phyloP scores from a whole-genome alignment of 306 rosid species.

The Oxytropis ochrocephala region DNA sequence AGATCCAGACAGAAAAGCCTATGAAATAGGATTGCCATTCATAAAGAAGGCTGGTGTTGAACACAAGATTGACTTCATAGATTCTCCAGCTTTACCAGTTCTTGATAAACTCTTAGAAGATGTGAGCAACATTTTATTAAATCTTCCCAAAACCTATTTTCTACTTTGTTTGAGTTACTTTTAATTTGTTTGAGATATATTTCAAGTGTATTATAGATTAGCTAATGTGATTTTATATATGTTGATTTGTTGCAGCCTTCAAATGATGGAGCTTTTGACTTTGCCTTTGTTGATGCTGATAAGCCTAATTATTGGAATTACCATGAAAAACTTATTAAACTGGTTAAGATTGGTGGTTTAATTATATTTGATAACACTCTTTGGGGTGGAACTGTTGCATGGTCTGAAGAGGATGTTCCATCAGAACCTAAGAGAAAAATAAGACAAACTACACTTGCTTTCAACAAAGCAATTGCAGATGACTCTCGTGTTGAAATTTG shows the following conservation, averaged over 20 bases:
- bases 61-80: neutral
- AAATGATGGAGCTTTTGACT: conserved; percentile 9
- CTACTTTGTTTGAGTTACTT: too few species aligned
- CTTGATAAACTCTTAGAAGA: neutral
- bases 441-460: neutral
- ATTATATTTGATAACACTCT: conserved; percentile 14
- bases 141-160: too few species aligned
- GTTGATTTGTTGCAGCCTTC: neutral
- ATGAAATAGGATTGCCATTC: neutral
- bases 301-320: conserved; percentile 15
- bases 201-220: too few species aligned
- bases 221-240: too few species aligned
- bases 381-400: conserved; percentile 18
- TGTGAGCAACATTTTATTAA: neutral
- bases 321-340: neutral
- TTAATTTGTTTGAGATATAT: too few species aligned
- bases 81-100: neutral
- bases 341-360: conserved; percentile 18
- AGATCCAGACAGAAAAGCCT: neutral
- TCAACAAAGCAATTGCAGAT: conserved; percentile 2
- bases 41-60: neutral
- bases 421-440: neutral
- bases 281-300: conserved; percentile 18
- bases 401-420: neutral
- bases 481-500: conserved; percentile 1